phyloP scores from a whole-genome alignment of 164 flowering plant species.

The Stephania yunnanensis region DNA sequence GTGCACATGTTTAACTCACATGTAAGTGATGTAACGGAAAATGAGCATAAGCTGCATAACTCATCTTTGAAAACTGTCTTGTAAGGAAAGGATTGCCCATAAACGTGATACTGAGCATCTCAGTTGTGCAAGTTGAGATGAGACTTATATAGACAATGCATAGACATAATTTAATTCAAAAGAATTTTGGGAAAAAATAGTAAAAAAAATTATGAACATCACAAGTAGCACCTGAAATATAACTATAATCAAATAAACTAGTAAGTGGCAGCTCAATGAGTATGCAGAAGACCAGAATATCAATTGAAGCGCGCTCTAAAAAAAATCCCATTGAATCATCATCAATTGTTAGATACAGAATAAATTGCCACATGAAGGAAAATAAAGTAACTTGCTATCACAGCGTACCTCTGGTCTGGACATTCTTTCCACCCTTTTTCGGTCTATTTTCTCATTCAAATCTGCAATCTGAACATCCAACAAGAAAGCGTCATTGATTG shows the following conservation, averaged over 20 bases:
- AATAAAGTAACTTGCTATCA: background rate
- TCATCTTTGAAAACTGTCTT: too few relatives aligned
- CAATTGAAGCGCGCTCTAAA: background rate
- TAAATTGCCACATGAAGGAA: background rate
- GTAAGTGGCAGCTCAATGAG: background rate
- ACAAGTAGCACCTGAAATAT: too few relatives aligned
- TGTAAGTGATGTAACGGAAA: too few relatives aligned
- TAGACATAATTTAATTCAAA: too few relatives aligned
- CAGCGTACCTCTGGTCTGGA: conserved; percentile 9
- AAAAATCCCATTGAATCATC: background rate
- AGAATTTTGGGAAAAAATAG: background rate
- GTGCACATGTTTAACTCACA: too few relatives aligned
- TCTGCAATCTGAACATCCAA: conserved; percentile 16
- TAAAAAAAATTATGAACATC: background rate
- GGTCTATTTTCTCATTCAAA: conserved; percentile 15
- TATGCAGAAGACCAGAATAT: background rate
- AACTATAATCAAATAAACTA: background rate
- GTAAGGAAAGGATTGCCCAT: too few relatives aligned
- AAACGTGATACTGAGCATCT: too few relatives aligned
- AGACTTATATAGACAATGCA: too few relatives aligned
- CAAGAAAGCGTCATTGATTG: background rate
- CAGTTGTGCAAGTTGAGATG: too few relatives aligned
- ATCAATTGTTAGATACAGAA: background rate
- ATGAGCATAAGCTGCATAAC: too few relatives aligned
- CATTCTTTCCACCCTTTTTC: conserved; percentile 6